phyloP scores from a whole-genome alignment of 2,329 filamentous ascomycete genomes.

The Trichoderma citrinoviride region DNA sequence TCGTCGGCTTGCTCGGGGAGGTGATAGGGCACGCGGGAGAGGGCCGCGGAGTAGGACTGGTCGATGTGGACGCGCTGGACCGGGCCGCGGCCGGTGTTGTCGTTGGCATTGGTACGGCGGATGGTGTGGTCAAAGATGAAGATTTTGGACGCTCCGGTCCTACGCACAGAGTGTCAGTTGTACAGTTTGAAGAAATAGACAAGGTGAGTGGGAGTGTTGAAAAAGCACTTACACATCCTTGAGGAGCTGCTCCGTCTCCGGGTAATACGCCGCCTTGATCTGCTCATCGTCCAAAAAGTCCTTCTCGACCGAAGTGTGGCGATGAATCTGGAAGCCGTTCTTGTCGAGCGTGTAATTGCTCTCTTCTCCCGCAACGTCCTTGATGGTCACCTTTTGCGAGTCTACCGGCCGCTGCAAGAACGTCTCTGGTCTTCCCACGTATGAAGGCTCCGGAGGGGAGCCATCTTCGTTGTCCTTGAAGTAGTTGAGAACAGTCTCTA shows the following conservation, averaged over 20 bases:
- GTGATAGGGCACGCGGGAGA: constrained; percentile 39
- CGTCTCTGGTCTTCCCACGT: constrained; percentile 37
- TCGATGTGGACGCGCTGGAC: constrained; percentile 54
- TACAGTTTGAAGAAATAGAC: background rate
- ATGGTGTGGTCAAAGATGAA: constrained; percentile 65
- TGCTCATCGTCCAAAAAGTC: constrained; percentile 53
- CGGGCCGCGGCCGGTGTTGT: constrained; percentile 28
- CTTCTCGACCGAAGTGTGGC: constrained; percentile 35
- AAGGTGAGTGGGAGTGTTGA: no score
- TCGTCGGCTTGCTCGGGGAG: constrained; percentile 45
- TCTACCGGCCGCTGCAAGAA: constrained; percentile 31
- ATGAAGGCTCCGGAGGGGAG: constrained; percentile 38
- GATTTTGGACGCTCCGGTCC: constrained; percentile 54
- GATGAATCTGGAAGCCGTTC: constrained; percentile 39
- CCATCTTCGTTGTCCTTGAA: constrained; percentile 43
- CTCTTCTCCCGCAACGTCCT: constrained; percentile 39
- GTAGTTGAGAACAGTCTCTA: constrained; percentile 40
- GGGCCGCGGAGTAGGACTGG: constrained; percentile 49
- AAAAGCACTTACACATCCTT: constrained; percentile 51
- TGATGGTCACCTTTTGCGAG: constrained; percentile 33
- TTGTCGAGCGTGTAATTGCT: constrained; percentile 38
- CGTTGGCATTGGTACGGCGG: constrained; percentile 31
- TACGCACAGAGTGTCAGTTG: constrained; percentile 27
- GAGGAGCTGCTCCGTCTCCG: constrained; percentile 66
- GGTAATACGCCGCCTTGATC: constrained; percentile 67